A percentile compares a stretch with the other conserved stretches of the same genome.
Conservation (phyloP, 805 yeast species). For the Barnettozyma californica region DNA sequence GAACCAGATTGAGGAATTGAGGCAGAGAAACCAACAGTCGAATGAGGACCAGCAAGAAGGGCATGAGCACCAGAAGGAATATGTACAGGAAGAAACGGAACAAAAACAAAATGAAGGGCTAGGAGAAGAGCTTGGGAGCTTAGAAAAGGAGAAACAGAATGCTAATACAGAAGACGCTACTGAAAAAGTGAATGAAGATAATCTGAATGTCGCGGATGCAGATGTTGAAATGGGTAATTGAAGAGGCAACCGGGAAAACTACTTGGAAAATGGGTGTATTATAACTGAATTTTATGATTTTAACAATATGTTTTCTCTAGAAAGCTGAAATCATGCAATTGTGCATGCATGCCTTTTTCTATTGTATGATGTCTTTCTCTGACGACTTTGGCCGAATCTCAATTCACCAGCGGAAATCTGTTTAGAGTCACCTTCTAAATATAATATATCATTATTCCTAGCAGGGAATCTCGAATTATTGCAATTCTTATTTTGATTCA, state of each 20-base stretch:
- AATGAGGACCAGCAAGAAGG: slow-evolving; percentile 1
- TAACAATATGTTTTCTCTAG: background rate
- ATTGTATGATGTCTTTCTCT: slow-evolving; percentile 9
- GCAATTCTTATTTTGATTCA: background rate
- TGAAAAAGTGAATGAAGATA: background rate
- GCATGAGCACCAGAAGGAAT: background rate
- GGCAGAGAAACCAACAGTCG: slow-evolving; percentile 3
- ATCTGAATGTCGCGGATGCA: background rate
- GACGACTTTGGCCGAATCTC: background rate
- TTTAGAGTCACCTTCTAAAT: background rate
- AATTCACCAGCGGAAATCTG: background rate
- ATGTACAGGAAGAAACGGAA: background rate
- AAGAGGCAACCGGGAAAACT: background rate
- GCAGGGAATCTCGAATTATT: background rate
- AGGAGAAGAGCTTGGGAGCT: background rate
- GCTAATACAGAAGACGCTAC: background rate
- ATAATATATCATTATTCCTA: background rate
- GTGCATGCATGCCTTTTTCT: slow-evolving; percentile 4
- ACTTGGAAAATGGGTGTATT: background rate
- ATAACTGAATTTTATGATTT: background rate
- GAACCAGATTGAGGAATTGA: slow-evolving; percentile 27
- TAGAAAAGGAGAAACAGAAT: background rate
- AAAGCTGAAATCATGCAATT: slow-evolving; percentile 2
- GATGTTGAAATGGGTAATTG: background rate
- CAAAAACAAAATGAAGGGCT: background rate